Conservation (phyloP, 257 asterid species). For the Solanum chmielewskii region DNA sequence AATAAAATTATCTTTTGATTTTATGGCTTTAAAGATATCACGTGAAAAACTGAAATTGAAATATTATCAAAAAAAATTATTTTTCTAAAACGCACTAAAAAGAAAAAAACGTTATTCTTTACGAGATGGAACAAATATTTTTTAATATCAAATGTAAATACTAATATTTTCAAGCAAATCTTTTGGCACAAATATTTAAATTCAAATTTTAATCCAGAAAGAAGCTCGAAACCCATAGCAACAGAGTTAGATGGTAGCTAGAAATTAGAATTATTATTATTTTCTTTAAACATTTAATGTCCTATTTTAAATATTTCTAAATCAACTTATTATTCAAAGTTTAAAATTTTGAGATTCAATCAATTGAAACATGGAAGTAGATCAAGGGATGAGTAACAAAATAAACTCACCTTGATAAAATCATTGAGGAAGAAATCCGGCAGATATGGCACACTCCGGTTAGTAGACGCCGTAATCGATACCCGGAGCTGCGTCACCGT, state of each 20-base stretch:
- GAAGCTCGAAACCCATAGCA: not conserved
- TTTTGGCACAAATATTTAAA: not conserved
- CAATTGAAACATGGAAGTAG: not conserved
- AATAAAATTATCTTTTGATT: too few relatives aligned
- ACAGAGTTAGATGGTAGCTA: not conserved
- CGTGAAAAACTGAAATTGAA: too few relatives aligned
- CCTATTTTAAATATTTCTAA: not conserved
- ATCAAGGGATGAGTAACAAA: not conserved
- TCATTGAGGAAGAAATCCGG: constrained; percentile 64
- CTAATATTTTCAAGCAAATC: not conserved
- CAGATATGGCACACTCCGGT: constrained; percentile 19
- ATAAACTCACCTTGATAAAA: constrained; percentile 25
- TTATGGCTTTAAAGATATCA: too few relatives aligned
- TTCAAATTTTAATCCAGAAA: not conserved
- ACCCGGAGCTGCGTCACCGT: constrained; percentile 26
- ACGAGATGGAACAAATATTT: too few relatives aligned
- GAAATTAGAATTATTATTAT: not conserved
- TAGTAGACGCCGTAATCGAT: constrained; percentile 19
- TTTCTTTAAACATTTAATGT: not conserved
- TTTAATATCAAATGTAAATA: too few relatives aligned
- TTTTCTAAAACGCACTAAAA: too few relatives aligned
- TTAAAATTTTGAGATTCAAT: not conserved
- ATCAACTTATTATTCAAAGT: too few relatives aligned
- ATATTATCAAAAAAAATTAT: too few relatives aligned
- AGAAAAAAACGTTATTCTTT: too few relatives aligned